These are phyloP conservation scores for Sanghuangporus baumii DNA, from an alignment of 1,284 basidiomycete species.

Conservation along the genomic window DNA sequence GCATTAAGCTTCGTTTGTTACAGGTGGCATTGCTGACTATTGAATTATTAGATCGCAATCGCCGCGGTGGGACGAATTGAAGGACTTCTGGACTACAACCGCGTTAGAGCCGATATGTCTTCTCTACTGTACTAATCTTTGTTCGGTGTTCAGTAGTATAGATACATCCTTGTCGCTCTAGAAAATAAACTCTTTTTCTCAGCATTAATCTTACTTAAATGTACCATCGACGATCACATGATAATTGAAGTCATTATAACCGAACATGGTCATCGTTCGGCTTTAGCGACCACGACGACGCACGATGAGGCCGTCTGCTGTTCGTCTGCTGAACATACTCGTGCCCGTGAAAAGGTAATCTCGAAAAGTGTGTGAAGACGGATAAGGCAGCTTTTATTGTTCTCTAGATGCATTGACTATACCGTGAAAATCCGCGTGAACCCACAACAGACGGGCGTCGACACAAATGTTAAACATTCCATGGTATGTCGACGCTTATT, in stretches of 20 bases:
- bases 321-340: conserved; percentile 77
- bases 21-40: conserved; percentile 13
- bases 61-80: conserved; percentile 84
- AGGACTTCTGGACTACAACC: conserved; percentile 83
- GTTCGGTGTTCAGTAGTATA: neutral
- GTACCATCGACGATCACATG: neutral
- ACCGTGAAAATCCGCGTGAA: conserved; percentile 94
- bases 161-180: neutral
- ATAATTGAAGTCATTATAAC: neutral
- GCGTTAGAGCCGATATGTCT: conserved; percentile 76
- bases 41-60: conserved; percentile 58
- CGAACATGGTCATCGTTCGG: neutral
- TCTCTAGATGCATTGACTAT: conserved; percentile 68
- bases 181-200: neutral
- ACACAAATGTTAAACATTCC: conserved; percentile 94
- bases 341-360: conserved; percentile 86
- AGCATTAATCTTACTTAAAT: neutral
- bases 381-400: conserved; percentile 3
- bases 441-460: conserved; percentile 85
- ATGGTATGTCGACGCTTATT: conserved; percentile 58
- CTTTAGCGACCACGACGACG: neutral
- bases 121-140: conserved; percentile 61
- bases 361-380: conserved; percentile 27
- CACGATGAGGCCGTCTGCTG: conserved; percentile 68
- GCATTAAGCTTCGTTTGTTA: conserved; percentile 27